These are phyloP conservation scores for Adansonia gregorii DNA, from an alignment of 441 rosid genomes.

Conservation along the genomic window DNA sequence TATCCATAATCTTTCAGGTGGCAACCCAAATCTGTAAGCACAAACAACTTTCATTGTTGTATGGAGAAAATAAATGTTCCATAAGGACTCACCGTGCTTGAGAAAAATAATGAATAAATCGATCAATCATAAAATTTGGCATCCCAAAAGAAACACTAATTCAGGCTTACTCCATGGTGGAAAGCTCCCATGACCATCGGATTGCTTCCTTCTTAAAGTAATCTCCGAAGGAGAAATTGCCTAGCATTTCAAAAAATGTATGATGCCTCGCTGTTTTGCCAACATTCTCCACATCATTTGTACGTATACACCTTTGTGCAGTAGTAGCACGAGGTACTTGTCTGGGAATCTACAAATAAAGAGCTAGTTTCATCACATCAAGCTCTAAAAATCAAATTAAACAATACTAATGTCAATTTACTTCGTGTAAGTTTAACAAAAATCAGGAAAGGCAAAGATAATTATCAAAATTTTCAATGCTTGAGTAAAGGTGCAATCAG, in stretches of 20 bases:
- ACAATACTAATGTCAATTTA: constrained; percentile 1
- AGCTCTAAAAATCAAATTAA: constrained; percentile 3
- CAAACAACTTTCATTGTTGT: constrained; percentile 21
- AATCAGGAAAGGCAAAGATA: neutral
- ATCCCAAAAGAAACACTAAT: constrained; percentile 22
- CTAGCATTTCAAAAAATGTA: constrained; percentile 96
- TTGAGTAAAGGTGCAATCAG: neutral
- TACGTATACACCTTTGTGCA: constrained; percentile 87
- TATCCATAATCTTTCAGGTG: constrained; percentile 75
- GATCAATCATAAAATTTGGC: constrained; percentile 15
- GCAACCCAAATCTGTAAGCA: constrained; percentile 61
- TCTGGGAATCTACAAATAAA: constrained; percentile 62
- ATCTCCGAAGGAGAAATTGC: constrained; percentile 96
- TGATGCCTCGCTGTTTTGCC: constrained; percentile 88
- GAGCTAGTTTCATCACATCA: constrained; percentile 19
- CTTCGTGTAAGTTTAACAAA: neutral
- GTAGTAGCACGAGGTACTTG: constrained; percentile 84
- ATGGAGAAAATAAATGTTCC: constrained; percentile 8
- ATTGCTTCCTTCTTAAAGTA: constrained; percentile 94
- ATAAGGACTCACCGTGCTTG: neutral
- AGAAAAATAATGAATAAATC: constrained; percentile 25
- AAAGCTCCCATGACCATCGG: constrained; percentile 96
- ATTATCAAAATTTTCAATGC: neutral
- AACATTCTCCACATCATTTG: constrained; percentile 94
- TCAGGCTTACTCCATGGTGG: constrained; percentile 68